Evolutionary conservation across 148 eudicot genomes (phyloP).

Genomic region (Hydrangea macrophylla): DNA sequence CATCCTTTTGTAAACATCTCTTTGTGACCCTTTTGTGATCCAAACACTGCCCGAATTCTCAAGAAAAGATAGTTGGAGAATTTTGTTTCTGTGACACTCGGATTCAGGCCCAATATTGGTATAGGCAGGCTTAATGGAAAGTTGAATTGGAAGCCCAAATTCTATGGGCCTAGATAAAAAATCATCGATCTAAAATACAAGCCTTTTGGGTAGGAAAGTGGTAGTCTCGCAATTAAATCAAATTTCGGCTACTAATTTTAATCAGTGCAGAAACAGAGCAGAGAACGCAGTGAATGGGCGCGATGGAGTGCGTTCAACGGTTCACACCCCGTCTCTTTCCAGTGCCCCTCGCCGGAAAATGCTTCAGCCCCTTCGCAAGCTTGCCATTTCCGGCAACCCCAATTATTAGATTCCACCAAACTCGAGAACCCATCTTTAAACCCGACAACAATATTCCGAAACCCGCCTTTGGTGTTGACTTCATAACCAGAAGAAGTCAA

Average conservation of each 20-base stretch:
- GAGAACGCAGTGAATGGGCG: no score
- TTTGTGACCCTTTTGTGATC: no score
- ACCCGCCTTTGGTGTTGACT: constrained; percentile 8
- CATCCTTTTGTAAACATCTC: no score
- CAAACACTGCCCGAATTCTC: no score
- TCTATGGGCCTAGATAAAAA: no score
- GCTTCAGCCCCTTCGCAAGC: constrained; percentile 14
- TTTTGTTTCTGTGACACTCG: no score
- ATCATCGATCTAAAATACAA: no score
- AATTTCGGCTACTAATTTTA: background rate
- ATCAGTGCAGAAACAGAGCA: background rate
- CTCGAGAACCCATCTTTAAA: constrained; percentile 21
- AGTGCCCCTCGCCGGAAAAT: constrained; percentile 26
- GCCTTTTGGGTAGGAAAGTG: no score
- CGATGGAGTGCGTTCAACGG: constrained; percentile 63
- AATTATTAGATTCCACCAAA: constrained; percentile 18
- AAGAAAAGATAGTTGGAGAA: no score
- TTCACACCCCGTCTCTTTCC: constrained; percentile 49
- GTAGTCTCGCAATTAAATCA: background rate
- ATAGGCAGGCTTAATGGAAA: no score
- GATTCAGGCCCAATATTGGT: no score
- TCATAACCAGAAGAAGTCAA: constrained; percentile 17
- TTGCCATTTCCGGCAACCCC: constrained; percentile 24
- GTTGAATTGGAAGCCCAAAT: no score
- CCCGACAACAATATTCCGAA: constrained; percentile 15